Percentiles rank a stretch among this genome's conserved stretches.
Conservation (phyloP, 345 rosid genomes). For the Sapria himalayana region DNA sequence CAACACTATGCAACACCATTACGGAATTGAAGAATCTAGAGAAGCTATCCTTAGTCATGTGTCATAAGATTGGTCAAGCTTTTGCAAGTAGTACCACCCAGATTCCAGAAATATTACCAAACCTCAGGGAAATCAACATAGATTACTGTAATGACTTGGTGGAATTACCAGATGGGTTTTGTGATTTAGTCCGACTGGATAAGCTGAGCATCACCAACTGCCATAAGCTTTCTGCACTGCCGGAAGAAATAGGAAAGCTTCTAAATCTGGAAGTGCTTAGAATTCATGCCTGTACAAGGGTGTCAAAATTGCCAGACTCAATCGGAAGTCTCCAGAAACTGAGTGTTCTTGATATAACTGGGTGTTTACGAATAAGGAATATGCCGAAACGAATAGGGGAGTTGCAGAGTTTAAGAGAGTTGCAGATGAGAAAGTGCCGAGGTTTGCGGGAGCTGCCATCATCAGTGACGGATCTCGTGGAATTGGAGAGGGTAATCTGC, state of each 20-base stretch:
- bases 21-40: constrained; percentile 22
- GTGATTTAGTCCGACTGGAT: constrained; percentile 23
- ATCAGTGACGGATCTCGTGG: constrained; percentile 26
- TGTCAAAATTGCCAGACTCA: constrained; percentile 31
- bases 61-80: constrained; percentile 45
- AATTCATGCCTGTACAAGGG: constrained; percentile 56
- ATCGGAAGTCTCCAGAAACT: constrained; percentile 31
- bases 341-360: constrained; percentile 59
- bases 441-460: constrained; percentile 18
- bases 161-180: constrained; percentile 37
- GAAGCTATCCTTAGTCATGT: constrained; percentile 54
- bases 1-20: constrained; percentile 24
- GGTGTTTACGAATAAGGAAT: constrained; percentile 32
- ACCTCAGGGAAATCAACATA: constrained; percentile 37
- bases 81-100: constrained; percentile 27
- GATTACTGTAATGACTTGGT: constrained; percentile 66
- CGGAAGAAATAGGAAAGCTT: constrained; percentile 28
- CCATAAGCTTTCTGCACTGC: constrained; percentile 43
- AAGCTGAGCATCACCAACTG: constrained; percentile 69
- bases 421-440: constrained; percentile 82
- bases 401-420: constrained; percentile 40
- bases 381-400: constrained; percentile 49
- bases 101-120: constrained; percentile 37
- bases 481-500: constrained; percentile 40
- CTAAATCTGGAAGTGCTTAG: constrained; percentile 31